Evolutionary conservation across 352 stramenopile genomes (phyloP).

Genomic region (Globisporangium nodosum): DNA sequence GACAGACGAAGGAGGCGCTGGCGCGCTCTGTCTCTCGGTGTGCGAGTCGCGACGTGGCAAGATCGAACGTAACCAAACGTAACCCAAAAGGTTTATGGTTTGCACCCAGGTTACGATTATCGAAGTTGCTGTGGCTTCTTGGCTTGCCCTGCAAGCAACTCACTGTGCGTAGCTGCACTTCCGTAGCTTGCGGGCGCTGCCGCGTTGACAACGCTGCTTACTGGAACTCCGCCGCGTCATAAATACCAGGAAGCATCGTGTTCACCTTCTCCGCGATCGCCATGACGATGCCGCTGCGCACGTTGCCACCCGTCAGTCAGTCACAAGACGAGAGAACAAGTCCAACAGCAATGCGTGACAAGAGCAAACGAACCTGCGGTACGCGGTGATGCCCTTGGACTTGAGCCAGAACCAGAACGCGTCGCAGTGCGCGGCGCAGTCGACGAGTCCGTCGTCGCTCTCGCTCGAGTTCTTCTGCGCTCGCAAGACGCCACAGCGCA

Average conservation of each 20-base stretch:
- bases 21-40: too few species aligned
- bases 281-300: constrained; percentile 92
- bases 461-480: constrained; percentile 76
- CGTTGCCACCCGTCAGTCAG: neutral
- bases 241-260: constrained; percentile 95
- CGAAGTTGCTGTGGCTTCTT: too few species aligned
- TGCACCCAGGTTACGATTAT: too few species aligned
- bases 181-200: too few species aligned
- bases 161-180: too few species aligned
- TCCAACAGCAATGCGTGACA: neutral
- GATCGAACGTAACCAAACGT: too few species aligned
- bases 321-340: neutral
- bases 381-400: constrained; percentile 91
- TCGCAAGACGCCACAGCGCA: constrained; percentile 2
- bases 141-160: too few species aligned
- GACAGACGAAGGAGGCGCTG: neutral
- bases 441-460: constrained; percentile 84
- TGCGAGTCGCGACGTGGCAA: too few species aligned
- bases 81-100: too few species aligned
- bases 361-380: constrained; percentile 66
- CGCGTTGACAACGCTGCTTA: constrained; percentile 29
- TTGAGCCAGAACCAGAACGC: constrained; percentile 97
- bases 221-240: constrained; percentile 93
- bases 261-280: constrained; percentile 97
- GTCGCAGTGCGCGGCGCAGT: constrained; percentile 93